A percentile compares a stretch with the other conserved stretches of the same genome.
Evolutionary conservation across 208 protist genomes (phyloP).

Genomic region (Crithidia bombi): DNA sequence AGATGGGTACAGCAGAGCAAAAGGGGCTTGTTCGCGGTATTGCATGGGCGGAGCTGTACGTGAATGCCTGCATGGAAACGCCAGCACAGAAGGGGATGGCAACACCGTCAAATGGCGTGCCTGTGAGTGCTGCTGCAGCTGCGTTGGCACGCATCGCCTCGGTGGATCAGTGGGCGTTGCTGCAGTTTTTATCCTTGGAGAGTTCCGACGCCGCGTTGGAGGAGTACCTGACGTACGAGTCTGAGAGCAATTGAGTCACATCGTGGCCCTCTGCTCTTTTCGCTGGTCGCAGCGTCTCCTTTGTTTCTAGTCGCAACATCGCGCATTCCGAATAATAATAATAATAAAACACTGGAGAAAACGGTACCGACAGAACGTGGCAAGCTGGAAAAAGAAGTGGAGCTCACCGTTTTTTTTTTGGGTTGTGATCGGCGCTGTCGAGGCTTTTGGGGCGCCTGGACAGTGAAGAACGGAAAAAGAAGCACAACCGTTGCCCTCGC

Average conservation of each 20-base stretch:
- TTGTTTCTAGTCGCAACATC: neutral
- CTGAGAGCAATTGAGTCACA: conserved; percentile 16
- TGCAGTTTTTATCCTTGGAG: conserved; percentile 64
- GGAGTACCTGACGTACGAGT: conserved; percentile 45
- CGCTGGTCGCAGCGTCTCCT: neutral
- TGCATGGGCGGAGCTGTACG: conserved; percentile 73
- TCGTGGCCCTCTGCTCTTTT: neutral
- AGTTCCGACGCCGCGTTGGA: conserved; percentile 50
- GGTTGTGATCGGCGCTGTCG: too few species aligned
- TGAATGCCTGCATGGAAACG: conserved; percentile 27
- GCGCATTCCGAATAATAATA: too few species aligned
- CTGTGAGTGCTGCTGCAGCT: conserved; percentile 36
- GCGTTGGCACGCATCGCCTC: conserved; percentile 48
- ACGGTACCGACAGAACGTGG: too few species aligned
- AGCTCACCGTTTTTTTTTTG: too few species aligned
- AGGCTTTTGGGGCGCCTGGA: too few species aligned
- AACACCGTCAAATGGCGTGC: neutral
- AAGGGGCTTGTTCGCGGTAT: conserved; percentile 51
- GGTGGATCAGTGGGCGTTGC: conserved; percentile 51
- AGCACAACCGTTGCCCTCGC: too few species aligned
- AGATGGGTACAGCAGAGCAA: conserved; percentile 13
- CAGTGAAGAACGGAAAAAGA: too few species aligned
- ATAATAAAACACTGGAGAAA: too few species aligned
- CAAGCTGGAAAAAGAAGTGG: too few species aligned
- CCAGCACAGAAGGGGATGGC: neutral